Conservation (phyloP, 106 monocot species). For the Ottelia alismoides region DNA sequence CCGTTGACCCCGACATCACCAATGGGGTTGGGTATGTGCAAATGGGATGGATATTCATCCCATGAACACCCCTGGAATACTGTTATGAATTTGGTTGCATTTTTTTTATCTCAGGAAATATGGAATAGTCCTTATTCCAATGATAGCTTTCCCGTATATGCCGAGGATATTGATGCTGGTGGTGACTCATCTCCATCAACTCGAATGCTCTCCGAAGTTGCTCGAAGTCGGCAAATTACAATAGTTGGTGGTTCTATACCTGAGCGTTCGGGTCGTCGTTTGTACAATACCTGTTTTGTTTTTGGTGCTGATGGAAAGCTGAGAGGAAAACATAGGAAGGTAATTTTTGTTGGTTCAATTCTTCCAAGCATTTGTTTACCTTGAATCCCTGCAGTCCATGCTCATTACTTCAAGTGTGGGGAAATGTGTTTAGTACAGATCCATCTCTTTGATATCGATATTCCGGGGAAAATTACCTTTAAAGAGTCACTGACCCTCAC, state of each 20-base stretch:
- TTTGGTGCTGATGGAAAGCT: constrained; percentile 84
- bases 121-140: constrained; percentile 99
- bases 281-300: constrained; percentile 95
- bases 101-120: constrained; percentile 50
- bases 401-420: too few species aligned
- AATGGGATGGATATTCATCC: too few species aligned
- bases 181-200: constrained; percentile 68
- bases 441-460: constrained; percentile 99
- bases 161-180: constrained; percentile 93
- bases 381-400: too few species aligned
- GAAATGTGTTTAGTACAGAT: too few species aligned
- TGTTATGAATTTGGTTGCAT: too few species aligned
- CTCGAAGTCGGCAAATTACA: constrained; percentile 52
- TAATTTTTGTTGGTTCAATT: too few species aligned
- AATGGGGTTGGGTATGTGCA: too few species aligned
- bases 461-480: constrained; percentile 97
- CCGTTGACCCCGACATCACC: too few species aligned
- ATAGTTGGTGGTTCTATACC: constrained; percentile 96
- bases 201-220: constrained; percentile 80
- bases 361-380: too few species aligned
- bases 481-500: constrained; percentile 92
- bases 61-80: too few species aligned
- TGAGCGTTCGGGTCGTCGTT: constrained; percentile 52
- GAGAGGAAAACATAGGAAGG: constrained; percentile 98
- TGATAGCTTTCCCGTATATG: constrained; percentile 84